These are phyloP conservation scores for Naganishia sp. DNA, from an alignment of 1,284 basidiomycete genomes.

Conservation along the genomic window DNA sequence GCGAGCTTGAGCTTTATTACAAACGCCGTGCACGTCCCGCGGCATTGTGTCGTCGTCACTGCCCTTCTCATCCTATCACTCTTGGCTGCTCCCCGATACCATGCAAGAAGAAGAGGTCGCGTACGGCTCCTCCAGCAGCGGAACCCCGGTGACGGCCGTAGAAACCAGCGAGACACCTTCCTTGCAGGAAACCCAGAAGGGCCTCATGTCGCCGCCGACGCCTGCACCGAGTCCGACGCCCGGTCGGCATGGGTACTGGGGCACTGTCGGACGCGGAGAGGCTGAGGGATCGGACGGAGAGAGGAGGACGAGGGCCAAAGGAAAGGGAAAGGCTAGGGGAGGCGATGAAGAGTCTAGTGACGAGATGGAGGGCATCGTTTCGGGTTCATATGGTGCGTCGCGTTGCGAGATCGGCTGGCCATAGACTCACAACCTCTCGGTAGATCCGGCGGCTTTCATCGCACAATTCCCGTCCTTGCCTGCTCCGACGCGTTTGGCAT, in stretches of 20 bases:
- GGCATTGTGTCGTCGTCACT: too few relatives aligned
- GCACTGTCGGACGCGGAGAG: conserved; percentile 25
- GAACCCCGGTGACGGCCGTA: neutral
- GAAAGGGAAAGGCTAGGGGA: neutral
- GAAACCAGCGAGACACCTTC: neutral
- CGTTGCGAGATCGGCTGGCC: neutral
- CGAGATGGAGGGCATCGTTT: neutral
- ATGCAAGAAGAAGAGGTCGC: neutral
- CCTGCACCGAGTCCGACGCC: conserved; percentile 43
- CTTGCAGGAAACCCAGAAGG: conserved; percentile 19
- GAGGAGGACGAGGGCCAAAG: conserved; percentile 27
- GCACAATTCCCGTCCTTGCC: conserved; percentile 50
- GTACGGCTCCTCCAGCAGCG: neutral
- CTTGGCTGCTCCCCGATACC: neutral
- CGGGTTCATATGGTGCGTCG: neutral
- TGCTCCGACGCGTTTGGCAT: conserved; percentile 60
- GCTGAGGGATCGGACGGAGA: conserved; percentile 1
- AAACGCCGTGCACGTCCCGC: too few relatives aligned
- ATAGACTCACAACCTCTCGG: neutral
- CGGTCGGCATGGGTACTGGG: conserved; percentile 31
- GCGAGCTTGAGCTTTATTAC: too few relatives aligned
- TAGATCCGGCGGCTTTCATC: conserved; percentile 39
- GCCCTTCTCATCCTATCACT: neutral
- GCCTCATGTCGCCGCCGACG: conserved; percentile 38
- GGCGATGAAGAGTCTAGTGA: neutral